Base-by-base conservation (phyloP, 148 eudicot species). In the Persicaria tinctoria region DNA sequence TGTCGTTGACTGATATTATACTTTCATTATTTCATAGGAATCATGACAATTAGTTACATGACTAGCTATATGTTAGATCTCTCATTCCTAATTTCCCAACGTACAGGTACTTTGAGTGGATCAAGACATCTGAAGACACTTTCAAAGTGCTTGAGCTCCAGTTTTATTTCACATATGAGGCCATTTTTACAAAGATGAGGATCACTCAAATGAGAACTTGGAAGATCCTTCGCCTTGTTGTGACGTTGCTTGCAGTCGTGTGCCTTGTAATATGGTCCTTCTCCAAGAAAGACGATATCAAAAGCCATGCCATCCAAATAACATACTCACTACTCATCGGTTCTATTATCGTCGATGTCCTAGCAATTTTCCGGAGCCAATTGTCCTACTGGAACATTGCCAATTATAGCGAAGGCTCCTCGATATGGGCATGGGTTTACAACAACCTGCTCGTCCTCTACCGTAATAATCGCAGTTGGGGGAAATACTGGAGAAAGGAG, bases 71-170 rank as follows among this genome's bases (percentile, higher is more conserved):
- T 0, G 23, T 23, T 23, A 23, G 23, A 23, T 23, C 23, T 23
- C 23, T 23, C 23, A 23, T 23, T 23, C 23, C 0, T 23, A 23
- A 23, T 23, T 23, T 23, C 23, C 23, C 23, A 23, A 23, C 23
- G 23, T 23, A 23, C 23, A 23, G 23, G 23, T 23, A 23, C 23
- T 23, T 23, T 23, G 23, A 23, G 23, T 23, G 23, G 23, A 23
- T 23, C 23, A 72, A 82, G 76, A 51, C 60, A 8, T 51, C 83
- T 1, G 73, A 76, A 23, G 85, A 86, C 41, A 89, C 88, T 20
- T 85, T 88, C 51, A 71, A 75, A 72, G 76, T 88, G 6, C 78
- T 88, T 0, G 89, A 86, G 73, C 79, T 83, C 10, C 89, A 86
- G 73, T 82, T 88, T 48, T 83, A 82, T 66, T 82, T 86, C 74